Conservation (phyloP, 148 eudicot genomes). For the Rhododendron williamsianum region DNA sequence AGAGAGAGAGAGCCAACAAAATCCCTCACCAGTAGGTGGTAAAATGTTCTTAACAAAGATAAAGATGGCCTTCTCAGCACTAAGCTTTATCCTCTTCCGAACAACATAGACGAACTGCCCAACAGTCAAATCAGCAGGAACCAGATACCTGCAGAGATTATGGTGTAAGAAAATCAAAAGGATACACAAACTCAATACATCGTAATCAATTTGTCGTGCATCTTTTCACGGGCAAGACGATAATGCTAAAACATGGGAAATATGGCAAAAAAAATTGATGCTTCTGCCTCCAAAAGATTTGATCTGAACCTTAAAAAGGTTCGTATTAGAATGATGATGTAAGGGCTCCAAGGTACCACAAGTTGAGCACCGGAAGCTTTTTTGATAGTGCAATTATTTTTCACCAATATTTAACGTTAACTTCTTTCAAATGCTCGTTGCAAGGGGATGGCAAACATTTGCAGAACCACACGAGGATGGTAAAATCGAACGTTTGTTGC, state of each 20-base stretch:
- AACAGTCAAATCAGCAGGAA: slow-evolving; percentile 92
- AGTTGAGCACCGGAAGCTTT: neutral
- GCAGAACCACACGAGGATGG: neutral
- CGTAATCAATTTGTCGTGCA: neutral
- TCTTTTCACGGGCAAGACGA: neutral
- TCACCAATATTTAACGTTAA: neutral
- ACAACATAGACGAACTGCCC: slow-evolving; percentile 96
- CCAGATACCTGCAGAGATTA: slow-evolving; percentile 53
- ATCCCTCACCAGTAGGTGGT: slow-evolving; percentile 69
- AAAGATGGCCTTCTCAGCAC: slow-evolving; percentile 94
- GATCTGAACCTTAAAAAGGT: no score
- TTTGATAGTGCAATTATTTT: neutral
- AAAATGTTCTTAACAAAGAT: slow-evolving; percentile 82
- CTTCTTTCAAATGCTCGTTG: neutral
- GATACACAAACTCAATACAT: neutral
- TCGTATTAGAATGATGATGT: neutral
- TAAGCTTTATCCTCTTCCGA: slow-evolving; percentile 88
- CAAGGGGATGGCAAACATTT: neutral
- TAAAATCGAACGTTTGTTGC: neutral
- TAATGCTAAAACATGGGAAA: neutral
- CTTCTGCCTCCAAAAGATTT: neutral
- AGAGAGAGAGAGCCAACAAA: no score
- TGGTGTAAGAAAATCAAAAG: neutral
- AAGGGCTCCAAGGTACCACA: neutral
- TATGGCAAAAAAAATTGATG: neutral